Percentiles rank a stretch among this genome's conserved stretches.
Evolutionary conservation across 306 rosid genomes (phyloP).

Genomic region (Malus asiatica): DNA sequence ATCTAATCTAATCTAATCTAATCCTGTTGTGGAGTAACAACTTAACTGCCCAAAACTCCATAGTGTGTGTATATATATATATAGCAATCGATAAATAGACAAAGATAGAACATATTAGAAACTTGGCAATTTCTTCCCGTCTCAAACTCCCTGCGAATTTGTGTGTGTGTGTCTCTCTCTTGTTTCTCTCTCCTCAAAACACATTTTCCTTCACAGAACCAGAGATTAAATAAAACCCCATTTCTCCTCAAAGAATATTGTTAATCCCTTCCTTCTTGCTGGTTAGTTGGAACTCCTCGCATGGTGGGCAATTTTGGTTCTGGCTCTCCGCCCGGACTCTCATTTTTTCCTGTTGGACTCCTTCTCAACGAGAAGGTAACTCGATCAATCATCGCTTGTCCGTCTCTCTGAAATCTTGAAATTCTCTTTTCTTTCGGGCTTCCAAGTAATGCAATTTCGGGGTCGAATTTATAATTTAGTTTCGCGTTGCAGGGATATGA

Average conservation of each 20-base stretch:
- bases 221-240: conserved; percentile 23
- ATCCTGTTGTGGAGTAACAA: neutral
- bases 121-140: conserved; percentile 24
- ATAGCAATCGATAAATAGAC: no score
- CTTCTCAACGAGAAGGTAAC: neutral
- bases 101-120: neutral
- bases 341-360: neutral
- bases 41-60: conserved; percentile 4
- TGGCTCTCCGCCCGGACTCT: neutral
- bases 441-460: neutral
- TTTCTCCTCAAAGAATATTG: conserved; percentile 26
- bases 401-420: neutral
- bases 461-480: neutral
- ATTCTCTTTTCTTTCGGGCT: neutral
- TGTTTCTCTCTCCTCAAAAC: neutral
- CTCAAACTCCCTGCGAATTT: conserved; percentile 35
- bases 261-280: neutral
- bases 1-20: no score
- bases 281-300: neutral
- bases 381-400: neutral
- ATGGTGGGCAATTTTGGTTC: conserved; percentile 4
- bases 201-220: conserved; percentile 19
- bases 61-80: neutral
- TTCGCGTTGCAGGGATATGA: conserved; percentile 17
- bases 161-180: conserved; percentile 10